Percentiles rank a stretch among this genome's conserved stretches.
Evolutionary conservation across 345 rosid species (phyloP).

Genomic region (Firmiana major): DNA sequence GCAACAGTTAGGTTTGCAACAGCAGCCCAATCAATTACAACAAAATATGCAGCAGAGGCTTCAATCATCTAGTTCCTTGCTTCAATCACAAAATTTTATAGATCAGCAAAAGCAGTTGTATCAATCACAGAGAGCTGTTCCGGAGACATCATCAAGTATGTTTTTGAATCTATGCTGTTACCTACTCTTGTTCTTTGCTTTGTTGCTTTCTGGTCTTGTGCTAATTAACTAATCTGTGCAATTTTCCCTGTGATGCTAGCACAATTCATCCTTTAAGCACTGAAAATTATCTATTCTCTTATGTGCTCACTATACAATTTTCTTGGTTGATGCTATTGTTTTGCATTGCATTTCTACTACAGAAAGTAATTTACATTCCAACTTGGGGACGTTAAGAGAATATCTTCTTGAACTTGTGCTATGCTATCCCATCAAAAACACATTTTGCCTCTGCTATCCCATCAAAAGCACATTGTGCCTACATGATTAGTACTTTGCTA

Average conservation of each 20-base stretch:
- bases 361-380: not conserved
- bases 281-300: not conserved
- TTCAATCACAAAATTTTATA: slow-evolving; percentile 51
- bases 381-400: not conserved
- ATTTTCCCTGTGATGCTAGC: not conserved
- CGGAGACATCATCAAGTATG: slow-evolving; percentile 65
- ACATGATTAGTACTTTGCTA: not conserved
- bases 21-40: slow-evolving; percentile 59
- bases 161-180: slow-evolving; percentile 6
- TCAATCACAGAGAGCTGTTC: slow-evolving; percentile 54
- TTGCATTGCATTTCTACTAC: not conserved
- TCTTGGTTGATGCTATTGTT: not conserved
- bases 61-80: slow-evolving; percentile 50
- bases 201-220: not conserved
- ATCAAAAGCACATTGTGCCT: not conserved
- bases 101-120: slow-evolving; percentile 64
- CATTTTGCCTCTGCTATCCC: not conserved
- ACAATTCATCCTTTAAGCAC: not conserved
- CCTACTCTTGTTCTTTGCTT: not conserved
- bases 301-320: not conserved
- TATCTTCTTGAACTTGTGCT: not conserved
- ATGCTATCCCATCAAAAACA: too few relatives aligned
- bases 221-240: not conserved
- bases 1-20: slow-evolving; percentile 59
- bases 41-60: slow-evolving; percentile 61